Evolutionary conservation across 345 rosid genomes (phyloP).

Genomic region (Cardamine chenopodiifolia): DNA sequence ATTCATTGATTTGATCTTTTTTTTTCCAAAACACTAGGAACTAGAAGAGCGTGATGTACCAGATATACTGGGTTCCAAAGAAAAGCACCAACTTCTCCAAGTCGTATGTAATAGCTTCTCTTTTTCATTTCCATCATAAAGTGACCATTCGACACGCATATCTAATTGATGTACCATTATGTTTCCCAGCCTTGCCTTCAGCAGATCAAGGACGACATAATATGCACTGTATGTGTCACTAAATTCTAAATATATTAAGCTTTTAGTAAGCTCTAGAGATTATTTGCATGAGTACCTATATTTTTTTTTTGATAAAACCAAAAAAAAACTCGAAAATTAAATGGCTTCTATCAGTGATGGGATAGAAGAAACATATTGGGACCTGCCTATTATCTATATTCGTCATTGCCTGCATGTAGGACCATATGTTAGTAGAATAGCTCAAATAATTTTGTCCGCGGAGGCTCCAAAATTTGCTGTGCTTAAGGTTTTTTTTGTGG

Average conservation of each 20-base stretch:
- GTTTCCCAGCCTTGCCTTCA: constrained; percentile 63
- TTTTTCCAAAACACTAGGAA: constrained; percentile 49
- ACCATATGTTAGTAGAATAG: neutral
- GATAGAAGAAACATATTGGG: neutral
- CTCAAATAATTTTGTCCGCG: neutral
- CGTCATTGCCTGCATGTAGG: constrained; percentile 9
- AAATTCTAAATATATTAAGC: neutral
- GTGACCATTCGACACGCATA: constrained; percentile 7
- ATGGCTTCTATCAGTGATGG: too few species aligned
- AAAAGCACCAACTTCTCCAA: constrained; percentile 42
- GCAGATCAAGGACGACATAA: constrained; percentile 66
- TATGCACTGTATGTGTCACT: constrained; percentile 54
- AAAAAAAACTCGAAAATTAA: neutral
- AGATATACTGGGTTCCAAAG: constrained; percentile 47
- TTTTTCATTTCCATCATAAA: neutral
- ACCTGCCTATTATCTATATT: neutral
- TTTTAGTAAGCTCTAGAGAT: neutral
- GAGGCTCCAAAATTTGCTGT: neutral
- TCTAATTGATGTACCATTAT: constrained; percentile 7
- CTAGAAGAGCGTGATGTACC: constrained; percentile 51
- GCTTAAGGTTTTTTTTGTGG: neutral
- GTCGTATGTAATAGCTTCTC: constrained; percentile 44
- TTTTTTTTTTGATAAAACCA: too few species aligned
- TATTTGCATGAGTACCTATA: too few species aligned
- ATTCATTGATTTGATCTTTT: constrained; percentile 12